Percentiles rank a stretch among this genome's conserved stretches.
Evolutionary conservation across 345 rosid species (phyloP).

Genomic region (Isatis tinctoria): DNA sequence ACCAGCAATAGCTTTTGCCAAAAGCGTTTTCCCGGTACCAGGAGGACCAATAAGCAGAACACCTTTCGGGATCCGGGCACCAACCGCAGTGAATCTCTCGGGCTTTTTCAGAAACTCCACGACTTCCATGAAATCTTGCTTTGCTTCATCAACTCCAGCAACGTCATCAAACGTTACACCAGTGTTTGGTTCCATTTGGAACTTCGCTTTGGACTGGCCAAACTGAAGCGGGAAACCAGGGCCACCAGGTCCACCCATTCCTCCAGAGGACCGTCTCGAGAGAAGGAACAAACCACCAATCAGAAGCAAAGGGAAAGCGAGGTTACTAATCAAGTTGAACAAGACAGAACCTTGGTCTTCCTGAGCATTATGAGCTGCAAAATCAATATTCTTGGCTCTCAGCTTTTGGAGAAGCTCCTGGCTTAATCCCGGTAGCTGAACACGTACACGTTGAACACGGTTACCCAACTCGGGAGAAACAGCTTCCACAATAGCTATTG

Average conservation of each 20-base stretch:
- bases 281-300: slow-evolving; percentile 97
- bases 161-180: slow-evolving; percentile 98
- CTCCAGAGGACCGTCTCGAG: slow-evolving; percentile 89
- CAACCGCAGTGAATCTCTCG: slow-evolving; percentile 95
- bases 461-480: slow-evolving; percentile 95
- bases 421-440: slow-evolving; percentile 90
- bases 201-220: slow-evolving; percentile 97
- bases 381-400: slow-evolving; percentile 91
- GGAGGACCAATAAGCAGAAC: slow-evolving; percentile 98
- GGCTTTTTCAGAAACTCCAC: slow-evolving; percentile 98
- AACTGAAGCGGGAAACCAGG: slow-evolving; percentile 84
- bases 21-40: slow-evolving; percentile 97
- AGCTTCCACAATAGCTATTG: slow-evolving; percentile 97
- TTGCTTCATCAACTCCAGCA: slow-evolving; percentile 99
- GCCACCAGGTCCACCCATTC: slow-evolving; percentile 99
- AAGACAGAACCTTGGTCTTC: slow-evolving; percentile 88
- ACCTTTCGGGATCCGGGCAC: slow-evolving; percentile 96
- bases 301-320: slow-evolving; percentile 85
- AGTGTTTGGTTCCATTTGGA: slow-evolving; percentile 98
- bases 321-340: slow-evolving; percentile 83
- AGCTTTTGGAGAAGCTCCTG: slow-evolving; percentile 96
- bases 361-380: slow-evolving; percentile 97
- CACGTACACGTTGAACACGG: slow-evolving; percentile 91
- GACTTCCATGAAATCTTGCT: slow-evolving; percentile 99
- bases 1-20: slow-evolving; percentile 99